Conservation (phyloP, 2,329 filamentous ascomycete species). For the Penicillium sp. region DNA sequence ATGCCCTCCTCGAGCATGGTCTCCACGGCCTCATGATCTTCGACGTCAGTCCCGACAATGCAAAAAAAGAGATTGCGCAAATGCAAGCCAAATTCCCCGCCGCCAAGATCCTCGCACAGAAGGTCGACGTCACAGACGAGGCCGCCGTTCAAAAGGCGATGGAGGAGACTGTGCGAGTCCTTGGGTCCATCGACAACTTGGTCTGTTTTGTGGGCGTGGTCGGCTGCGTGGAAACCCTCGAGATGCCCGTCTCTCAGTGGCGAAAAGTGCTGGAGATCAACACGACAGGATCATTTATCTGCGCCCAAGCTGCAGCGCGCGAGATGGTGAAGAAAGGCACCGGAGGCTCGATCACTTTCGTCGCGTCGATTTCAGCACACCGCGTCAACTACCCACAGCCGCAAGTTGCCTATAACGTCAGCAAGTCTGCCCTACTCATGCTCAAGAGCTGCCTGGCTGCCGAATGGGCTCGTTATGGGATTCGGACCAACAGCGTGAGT, state of each 20-base stretch:
- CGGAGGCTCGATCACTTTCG: slow-evolving; percentile 56
- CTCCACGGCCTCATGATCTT: slow-evolving; percentile 58
- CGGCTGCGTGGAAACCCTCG: slow-evolving; percentile 58
- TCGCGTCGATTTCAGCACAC: slow-evolving; percentile 66
- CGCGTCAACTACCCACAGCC: slow-evolving; percentile 70
- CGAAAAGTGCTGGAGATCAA: slow-evolving; percentile 67
- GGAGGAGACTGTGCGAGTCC: slow-evolving; percentile 20
- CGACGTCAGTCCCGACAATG: slow-evolving; percentile 53
- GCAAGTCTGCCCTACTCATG: slow-evolving; percentile 64
- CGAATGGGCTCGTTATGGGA: slow-evolving; percentile 70
- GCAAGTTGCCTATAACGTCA: slow-evolving; percentile 69
- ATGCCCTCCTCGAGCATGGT: slow-evolving; percentile 68
- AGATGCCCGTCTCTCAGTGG: slow-evolving; percentile 60
- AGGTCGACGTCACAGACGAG: slow-evolving; percentile 60
- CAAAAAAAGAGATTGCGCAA: slow-evolving; percentile 40
- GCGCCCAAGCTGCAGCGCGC: slow-evolving; percentile 61
- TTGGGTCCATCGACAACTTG: slow-evolving; percentile 56
- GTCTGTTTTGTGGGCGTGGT: slow-evolving; percentile 69
- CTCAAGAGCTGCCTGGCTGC: slow-evolving; percentile 65
- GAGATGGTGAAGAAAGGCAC: slow-evolving; percentile 28
- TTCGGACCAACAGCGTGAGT: slow-evolving; percentile 66
- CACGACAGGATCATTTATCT: slow-evolving; percentile 66
- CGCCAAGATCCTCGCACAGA: slow-evolving; percentile 50
- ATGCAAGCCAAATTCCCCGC: slow-evolving; percentile 56
- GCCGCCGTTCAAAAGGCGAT: slow-evolving; percentile 26